Base-by-base conservation (phyloP, 23 red algal genomes). In the Gracilariopsis chorda region DNA sequence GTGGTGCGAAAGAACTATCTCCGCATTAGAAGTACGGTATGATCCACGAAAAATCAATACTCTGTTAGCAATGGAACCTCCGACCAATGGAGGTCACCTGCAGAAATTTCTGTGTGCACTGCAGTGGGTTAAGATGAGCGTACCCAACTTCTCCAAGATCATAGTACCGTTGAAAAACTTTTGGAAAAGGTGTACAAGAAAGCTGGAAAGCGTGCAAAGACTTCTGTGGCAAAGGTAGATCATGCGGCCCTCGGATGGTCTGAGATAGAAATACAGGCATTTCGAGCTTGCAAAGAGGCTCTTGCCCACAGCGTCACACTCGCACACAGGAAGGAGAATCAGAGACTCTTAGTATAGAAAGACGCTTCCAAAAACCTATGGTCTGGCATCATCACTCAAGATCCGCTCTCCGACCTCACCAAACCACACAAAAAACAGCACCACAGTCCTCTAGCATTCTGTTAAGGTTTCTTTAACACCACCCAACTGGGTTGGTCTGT, bases 41-140 rank as follows among this genome's bases (percentile, higher is more conserved):
- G n/a, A n/a, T n/a, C n/a, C n/a, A n/a, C n/a, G n/a, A n/a, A n/a
- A n/a, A n/a, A n/a, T n/a, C n/a, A n/a, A n/a, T n/a, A n/a, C n/a
- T n/a, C n/a, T n/a, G n/a, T n/a, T n/a, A n/a, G n/a, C n/a, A n/a
- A 84, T 84, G 9, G 25, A n/a, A 37, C 30, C 42, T 13, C 1
- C 80, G 34, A 68, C 32, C 20, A 63, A n/a, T 23, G 53, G 56
- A 24, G 80, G 27, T 39, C 19, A 84, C n/a, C 56, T 84, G n/a
- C 80, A 84, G 80, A 51, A 84, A 49, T 84, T 84, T 39, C 34
- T 84, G 23, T 84, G 80, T n/a, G 56, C 80, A 17, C n/a, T 30
- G 56, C 42, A 84, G 0, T 84, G 80, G 80, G 67, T 84, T 1
- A 51, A 1, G 20, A 20, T 57, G 20, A 46, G 36, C 41, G 47